Evolutionary conservation across 306 rosid genomes (phyloP).

Genomic region (Citrullus mucosospermus): DNA sequence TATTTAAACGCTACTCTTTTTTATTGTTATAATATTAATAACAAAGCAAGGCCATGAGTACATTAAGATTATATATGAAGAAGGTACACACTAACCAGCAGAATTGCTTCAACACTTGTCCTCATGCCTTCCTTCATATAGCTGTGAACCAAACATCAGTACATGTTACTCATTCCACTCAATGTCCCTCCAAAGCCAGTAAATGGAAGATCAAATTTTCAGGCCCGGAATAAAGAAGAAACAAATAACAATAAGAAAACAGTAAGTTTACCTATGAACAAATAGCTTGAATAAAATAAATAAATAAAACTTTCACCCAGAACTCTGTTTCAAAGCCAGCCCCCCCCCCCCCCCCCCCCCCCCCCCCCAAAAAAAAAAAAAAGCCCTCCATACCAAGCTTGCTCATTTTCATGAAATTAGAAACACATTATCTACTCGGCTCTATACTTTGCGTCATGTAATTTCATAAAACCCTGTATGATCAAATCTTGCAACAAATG

Average conservation of each 20-base stretch:
- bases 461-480: not conserved
- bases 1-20: not conserved
- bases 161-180: not conserved
- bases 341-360: too few species aligned
- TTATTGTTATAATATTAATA: not conserved
- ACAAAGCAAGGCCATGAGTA: not conserved
- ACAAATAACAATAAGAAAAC: not conserved
- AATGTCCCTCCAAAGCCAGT: not conserved
- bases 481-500: not conserved
- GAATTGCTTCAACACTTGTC: constrained; percentile 92
- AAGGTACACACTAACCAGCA: constrained; percentile 41
- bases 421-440: not conserved
- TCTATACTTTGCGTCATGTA: not conserved
- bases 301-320: not conserved
- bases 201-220: not conserved
- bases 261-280: not conserved
- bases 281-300: not conserved
- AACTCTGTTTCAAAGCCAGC: too few species aligned
- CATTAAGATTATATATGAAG: not conserved
- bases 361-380: not conserved
- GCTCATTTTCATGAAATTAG: not conserved
- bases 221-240: not conserved
- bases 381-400: not conserved
- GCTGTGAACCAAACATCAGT: constrained; percentile 25
- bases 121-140: constrained; percentile 98